Evolutionary conservation across 768 basidiomycete genomes (phyloP).

Genomic region (Boletus subparvulus): DNA sequence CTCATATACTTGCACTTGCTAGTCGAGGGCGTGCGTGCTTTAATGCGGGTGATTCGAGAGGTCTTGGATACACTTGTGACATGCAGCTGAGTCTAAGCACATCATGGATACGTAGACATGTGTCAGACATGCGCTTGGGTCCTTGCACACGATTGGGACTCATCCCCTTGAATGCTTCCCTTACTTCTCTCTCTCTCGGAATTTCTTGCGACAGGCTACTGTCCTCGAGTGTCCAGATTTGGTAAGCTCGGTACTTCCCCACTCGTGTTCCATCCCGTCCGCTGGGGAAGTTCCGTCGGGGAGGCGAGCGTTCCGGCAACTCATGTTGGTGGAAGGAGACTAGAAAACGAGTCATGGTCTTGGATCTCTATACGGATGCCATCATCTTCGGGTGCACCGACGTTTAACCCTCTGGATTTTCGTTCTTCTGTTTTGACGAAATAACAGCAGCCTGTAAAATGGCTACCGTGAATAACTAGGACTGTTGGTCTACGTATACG

Average conservation of each 20-base stretch:
- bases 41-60: conserved; percentile 45
- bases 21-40: conserved; percentile 43
- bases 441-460: too few relatives aligned
- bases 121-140: conserved; percentile 52
- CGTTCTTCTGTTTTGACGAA: too few relatives aligned
- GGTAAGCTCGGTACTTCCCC: conserved; percentile 9
- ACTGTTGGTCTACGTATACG: too few relatives aligned
- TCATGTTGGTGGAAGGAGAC: conserved; percentile 18
- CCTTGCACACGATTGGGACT: conserved; percentile 42
- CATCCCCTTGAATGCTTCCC: conserved; percentile 35
- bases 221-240: conserved; percentile 9
- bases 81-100: conserved; percentile 1
- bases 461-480: too few relatives aligned
- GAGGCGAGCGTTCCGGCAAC: conserved; percentile 29
- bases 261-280: conserved; percentile 14
- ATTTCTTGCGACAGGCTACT: conserved; percentile 8
- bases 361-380: background rate
- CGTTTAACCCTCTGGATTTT: too few relatives aligned
- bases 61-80: conserved; percentile 6
- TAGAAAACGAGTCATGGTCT: conserved; percentile 4
- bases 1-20: conserved; percentile 34
- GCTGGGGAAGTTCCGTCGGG: conserved; percentile 16
- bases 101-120: conserved; percentile 48
- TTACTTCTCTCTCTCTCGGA: conserved; percentile 9
- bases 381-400: too few relatives aligned